These are phyloP conservation scores for Daucus carota DNA, from an alignment of 129 eudicot species.

Conservation along the genomic window DNA sequence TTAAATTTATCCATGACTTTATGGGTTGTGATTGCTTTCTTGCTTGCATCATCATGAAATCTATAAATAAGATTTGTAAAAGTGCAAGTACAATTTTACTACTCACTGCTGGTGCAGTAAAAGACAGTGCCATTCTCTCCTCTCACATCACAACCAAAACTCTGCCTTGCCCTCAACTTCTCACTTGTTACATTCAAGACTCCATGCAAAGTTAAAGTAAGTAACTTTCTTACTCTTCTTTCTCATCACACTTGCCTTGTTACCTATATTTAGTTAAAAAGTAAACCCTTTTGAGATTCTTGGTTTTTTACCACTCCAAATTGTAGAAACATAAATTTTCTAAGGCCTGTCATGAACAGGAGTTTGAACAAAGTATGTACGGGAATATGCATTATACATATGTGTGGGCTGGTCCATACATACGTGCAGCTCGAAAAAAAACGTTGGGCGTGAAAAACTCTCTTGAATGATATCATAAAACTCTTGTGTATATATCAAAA, in stretches of 20 bases:
- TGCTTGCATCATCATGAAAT: slow-evolving; percentile 8
- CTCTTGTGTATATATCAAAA: too few relatives aligned
- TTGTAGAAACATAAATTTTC: neutral
- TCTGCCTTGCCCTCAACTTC: slow-evolving; percentile 22
- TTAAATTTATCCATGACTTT: neutral
- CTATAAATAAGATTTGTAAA: neutral
- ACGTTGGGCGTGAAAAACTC: too few relatives aligned
- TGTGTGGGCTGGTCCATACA: too few relatives aligned
- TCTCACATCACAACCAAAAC: slow-evolving; percentile 9
- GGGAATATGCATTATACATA: slow-evolving; percentile 12
- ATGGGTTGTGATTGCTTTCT: neutral
- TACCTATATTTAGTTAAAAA: slow-evolving; percentile 11
- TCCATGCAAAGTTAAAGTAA: slow-evolving; percentile 18
- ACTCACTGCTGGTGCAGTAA: slow-evolving; percentile 8
- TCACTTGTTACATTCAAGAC: slow-evolving; percentile 23
- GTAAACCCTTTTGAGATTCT: slow-evolving; percentile 8
- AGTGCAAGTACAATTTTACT: slow-evolving; percentile 7
- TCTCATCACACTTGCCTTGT: slow-evolving; percentile 19
- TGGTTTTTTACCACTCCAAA: neutral
- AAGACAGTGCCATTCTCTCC: neutral
- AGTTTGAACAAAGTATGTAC: slow-evolving; percentile 23
- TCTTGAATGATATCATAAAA: too few relatives aligned
- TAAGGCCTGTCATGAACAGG: slow-evolving; percentile 21
- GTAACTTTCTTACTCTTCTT: slow-evolving; percentile 23
- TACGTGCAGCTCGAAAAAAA: too few relatives aligned